Base-by-base conservation (phyloP, 305 asterid genomes). In the Nicotiana rustica region DNA sequence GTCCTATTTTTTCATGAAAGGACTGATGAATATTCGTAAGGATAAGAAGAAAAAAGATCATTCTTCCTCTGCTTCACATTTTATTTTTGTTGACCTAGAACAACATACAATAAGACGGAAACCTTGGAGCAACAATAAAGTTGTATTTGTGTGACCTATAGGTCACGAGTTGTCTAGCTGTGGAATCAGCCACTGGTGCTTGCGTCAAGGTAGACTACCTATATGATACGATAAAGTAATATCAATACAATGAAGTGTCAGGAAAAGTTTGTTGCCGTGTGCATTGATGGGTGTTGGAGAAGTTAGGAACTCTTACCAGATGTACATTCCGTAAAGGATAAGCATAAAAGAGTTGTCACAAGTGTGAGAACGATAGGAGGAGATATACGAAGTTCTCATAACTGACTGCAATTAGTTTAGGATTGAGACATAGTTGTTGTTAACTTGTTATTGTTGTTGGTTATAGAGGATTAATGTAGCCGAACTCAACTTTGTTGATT, bases 391-490 rank as follows among this genome's bases (percentile, higher is more conserved):
- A 14, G 8, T 15, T 25, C 44, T 75, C 5, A 35, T n/a, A 49
- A 73, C 44, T 73, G 33, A 7, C 7, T 25, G 62, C 64, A 6
- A 47, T 73, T 73, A 3, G 21, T 73, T 19, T 25, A 25, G 1
- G 36, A 44, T 44, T 71, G 78, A 71, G 78, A 29, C 6, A 18
- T 41, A 10, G 35, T 70, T 70, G 8, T 73, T 25, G 29, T 14
- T 71, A 13, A 33, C 13, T 44, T 44, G 52, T 44, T 44, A 9
- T 57, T 14, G 13, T 49, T 52, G 79, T 49, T 73, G 62, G 62
- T 25, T 49, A 73, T 73, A 25, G 64, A 73, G 79, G 41, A 47
- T 55, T 47, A 21, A 71, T 71, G 61, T 71, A 49, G 79, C 15
- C 15, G 18, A 49, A 25, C 25, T 49, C 64, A 73, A 49, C 62